Conservation (phyloP, 768 basidiomycete genomes). For the Phylloporus scabripes region DNA sequence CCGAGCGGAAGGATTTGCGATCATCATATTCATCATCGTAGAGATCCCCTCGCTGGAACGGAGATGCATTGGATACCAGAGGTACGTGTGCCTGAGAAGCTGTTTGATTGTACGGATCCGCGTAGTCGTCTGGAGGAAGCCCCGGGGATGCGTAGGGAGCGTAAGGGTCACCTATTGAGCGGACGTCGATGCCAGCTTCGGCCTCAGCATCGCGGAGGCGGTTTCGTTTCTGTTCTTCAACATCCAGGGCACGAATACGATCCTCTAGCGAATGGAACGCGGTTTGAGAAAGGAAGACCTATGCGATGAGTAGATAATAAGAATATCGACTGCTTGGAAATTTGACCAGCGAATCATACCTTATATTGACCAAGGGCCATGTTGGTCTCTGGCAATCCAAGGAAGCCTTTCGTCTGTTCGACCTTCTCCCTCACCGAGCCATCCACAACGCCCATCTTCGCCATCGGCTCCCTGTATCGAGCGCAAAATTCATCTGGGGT, state of each 20-base stretch:
- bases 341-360: constrained; percentile 36
- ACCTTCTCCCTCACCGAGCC: constrained; percentile 57
- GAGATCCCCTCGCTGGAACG: constrained; percentile 69
- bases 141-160: constrained; percentile 65
- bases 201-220: constrained; percentile 69
- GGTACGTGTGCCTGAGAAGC: constrained; percentile 71
- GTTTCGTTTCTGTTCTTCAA: constrained; percentile 81
- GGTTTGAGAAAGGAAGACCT: constrained; percentile 85
- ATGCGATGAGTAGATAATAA: not conserved
- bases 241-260: constrained; percentile 72
- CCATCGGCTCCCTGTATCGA: constrained; percentile 69
- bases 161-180: constrained; percentile 61
- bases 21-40: constrained; percentile 82
- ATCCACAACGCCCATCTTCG: constrained; percentile 49
- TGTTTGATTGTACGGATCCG: constrained; percentile 44
- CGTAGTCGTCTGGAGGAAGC: constrained; percentile 39
- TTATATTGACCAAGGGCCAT: constrained; percentile 79
- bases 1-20: constrained; percentile 62
- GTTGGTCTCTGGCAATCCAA: constrained; percentile 62
- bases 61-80: constrained; percentile 76
- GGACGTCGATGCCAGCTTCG: constrained; percentile 59
- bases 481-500: constrained; percentile 81
- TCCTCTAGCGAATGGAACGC: constrained; percentile 91
- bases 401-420: constrained; percentile 49
- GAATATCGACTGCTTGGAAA: not conserved